Evolutionary conservation across 83 land plant genomes (phyloP).

Genomic region (Thuja plicata): DNA sequence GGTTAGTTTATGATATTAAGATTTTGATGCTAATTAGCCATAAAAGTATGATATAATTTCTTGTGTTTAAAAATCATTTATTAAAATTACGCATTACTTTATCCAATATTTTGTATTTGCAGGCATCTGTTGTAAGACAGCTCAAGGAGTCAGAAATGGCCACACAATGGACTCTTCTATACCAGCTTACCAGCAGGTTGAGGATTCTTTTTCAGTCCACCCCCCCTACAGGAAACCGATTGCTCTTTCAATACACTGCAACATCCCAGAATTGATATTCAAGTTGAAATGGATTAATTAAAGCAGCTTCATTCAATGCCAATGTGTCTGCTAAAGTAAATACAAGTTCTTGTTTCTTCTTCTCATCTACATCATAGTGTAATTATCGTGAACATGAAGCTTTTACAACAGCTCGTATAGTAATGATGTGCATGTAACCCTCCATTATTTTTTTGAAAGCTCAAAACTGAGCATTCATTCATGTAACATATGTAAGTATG

Average conservation of each 20-base stretch:
- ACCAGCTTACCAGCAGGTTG: constrained; percentile 93
- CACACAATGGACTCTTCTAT: constrained; percentile 93
- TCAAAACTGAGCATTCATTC: neutral
- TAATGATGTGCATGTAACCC: neutral
- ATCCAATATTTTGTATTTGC: constrained; percentile 16
- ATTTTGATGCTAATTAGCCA: neutral
- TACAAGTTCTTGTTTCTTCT: neutral
- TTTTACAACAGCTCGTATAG: neutral
- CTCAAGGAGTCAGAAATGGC: constrained; percentile 99
- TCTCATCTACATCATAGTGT: neutral
- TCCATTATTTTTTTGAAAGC: constrained; percentile 1
- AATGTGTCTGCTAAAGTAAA: neutral
- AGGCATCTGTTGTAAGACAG: constrained; percentile 98
- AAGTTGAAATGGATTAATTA: neutral
- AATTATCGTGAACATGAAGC: neutral
- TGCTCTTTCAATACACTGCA: constrained; percentile 91
- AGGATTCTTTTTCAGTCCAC: constrained; percentile 87
- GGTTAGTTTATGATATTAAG: neutral
- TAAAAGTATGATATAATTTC: neutral
- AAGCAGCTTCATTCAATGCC: neutral
- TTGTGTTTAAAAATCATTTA: neutral
- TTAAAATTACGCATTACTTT: neutral
- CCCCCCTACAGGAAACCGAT: constrained; percentile 75
- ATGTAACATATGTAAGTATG: constrained; percentile 10
- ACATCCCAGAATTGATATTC: constrained; percentile 69